Percentiles rank a stretch among this genome's conserved stretches.
These are phyloP conservation scores for Boletus reticulatus DNA, from an alignment of 768 basidiomycete genomes.

Conservation along the genomic window DNA sequence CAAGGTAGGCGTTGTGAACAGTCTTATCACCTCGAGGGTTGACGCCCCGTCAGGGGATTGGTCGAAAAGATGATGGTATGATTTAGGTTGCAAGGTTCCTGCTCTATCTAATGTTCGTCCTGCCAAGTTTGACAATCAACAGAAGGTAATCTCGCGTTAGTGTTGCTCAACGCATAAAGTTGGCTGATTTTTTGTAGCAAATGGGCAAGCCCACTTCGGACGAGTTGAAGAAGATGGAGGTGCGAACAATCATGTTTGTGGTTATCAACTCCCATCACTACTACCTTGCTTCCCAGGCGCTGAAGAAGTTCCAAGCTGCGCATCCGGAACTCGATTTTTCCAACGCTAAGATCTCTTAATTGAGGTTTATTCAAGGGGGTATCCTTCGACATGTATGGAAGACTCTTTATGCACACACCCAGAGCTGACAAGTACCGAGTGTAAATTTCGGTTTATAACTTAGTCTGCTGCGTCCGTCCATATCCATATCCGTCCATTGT, in stretches of 20 bases:
- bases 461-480: constrained; percentile 24
- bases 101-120: constrained; percentile 7
- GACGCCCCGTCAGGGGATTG: constrained; percentile 65
- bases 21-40: constrained; percentile 1
- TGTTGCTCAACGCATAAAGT: neutral
- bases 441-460: neutral
- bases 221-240: constrained; percentile 91
- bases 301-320: constrained; percentile 84
- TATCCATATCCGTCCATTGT: constrained; percentile 22
- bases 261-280: neutral
- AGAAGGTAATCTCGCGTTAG: constrained; percentile 32
- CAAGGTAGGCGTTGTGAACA: constrained; percentile 53
- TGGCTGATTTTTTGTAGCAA: constrained; percentile 50
- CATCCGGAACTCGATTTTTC: constrained; percentile 97
- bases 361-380: neutral
- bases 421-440: neutral
- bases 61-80: constrained; percentile 99
- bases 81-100: neutral
- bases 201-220: constrained; percentile 96
- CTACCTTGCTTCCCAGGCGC: constrained; percentile 44
- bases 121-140: constrained; percentile 44
- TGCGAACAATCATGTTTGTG: constrained; percentile 25
- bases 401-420: neutral
- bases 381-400: neutral
- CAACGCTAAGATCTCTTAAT: constrained; percentile 80